Percentiles rank a stretch among this genome's conserved stretches.
Evolutionary conservation across 2,329 filamentous ascomycete species (phyloP).

Genomic region (Trichophaea hybrida): DNA sequence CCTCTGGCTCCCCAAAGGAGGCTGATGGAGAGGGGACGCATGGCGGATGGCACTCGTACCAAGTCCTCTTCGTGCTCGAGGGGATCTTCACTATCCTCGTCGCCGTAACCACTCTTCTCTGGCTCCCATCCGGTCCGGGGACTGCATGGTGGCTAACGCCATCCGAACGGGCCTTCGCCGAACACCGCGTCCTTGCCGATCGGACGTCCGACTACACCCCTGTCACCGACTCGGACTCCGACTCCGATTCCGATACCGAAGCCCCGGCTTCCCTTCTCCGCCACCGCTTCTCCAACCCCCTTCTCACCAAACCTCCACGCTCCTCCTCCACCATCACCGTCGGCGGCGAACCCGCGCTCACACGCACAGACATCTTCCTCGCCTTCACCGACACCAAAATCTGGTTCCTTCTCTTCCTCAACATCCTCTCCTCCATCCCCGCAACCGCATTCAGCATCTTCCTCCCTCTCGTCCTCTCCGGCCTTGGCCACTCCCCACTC

Average conservation of each 20-base stretch:
- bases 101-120: slow-evolving; percentile 32
- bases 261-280: not conserved
- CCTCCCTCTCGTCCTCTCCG: slow-evolving; percentile 30
- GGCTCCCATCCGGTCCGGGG: slow-evolving; percentile 32
- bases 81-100: slow-evolving; percentile 32
- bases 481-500: slow-evolving; percentile 21
- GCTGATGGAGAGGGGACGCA: not conserved
- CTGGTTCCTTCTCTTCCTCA: slow-evolving; percentile 30
- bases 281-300: slow-evolving; percentile 3
- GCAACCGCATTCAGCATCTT: slow-evolving; percentile 30
- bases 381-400: slow-evolving; percentile 31
- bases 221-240: not conserved
- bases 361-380: slow-evolving; percentile 29
- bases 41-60: slow-evolving; percentile 25
- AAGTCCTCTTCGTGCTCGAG: slow-evolving; percentile 37
- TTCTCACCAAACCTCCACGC: not conserved
- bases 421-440: slow-evolving; percentile 30
- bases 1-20: not conserved
- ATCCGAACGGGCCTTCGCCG: slow-evolving; percentile 31
- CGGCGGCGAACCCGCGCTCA: slow-evolving; percentile 20
- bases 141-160: slow-evolving; percentile 32
- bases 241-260: not conserved
- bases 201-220: slow-evolving; percentile 24
- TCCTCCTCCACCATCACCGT: not conserved
- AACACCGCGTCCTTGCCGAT: slow-evolving; percentile 31